Evolutionary conservation across 192 early-diverging fungal genomes (phyloP).

Genomic region (Rhizophagus sp.): DNA sequence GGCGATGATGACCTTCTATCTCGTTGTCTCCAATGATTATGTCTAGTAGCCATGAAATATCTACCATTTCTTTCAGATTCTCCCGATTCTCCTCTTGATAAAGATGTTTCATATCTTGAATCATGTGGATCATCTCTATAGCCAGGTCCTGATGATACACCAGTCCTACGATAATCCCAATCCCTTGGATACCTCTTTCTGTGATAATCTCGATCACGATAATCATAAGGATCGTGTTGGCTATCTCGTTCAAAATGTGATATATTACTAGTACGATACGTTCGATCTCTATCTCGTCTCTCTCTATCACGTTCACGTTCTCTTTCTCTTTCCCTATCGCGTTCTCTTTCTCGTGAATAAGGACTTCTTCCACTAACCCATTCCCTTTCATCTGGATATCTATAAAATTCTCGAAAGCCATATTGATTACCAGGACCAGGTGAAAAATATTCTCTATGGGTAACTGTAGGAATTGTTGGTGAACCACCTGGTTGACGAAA

Average conservation of each 20-base stretch:
- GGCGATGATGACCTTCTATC: conserved; percentile 15
- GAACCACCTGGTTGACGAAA: neutral
- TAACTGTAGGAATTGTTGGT: neutral
- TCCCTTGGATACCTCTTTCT: conserved; percentile 7
- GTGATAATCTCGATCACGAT: conserved; percentile 19
- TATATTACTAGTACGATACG: conserved; percentile 15
- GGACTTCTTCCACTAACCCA: conserved; percentile 3
- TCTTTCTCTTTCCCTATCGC: conserved; percentile 18
- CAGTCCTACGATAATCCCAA: conserved; percentile 22
- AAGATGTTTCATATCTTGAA: neutral
- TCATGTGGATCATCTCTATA: conserved; percentile 1
- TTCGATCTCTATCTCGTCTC: neutral
- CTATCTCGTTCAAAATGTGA: conserved; percentile 19
- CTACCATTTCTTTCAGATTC: conserved; percentile 8
- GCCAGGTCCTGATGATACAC: neutral
- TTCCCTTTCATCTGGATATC: conserved; percentile 14
- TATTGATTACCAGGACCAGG: neutral
- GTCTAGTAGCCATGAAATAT: conserved; percentile 9
- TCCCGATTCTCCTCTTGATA: neutral
- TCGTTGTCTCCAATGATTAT: conserved; percentile 16
- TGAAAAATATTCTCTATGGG: neutral
- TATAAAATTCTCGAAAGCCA: neutral
- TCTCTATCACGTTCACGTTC: conserved; percentile 4
- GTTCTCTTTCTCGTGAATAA: conserved; percentile 20
- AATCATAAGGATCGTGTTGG: conserved; percentile 11